These are phyloP conservation scores for Phlyctochytrium planicorne DNA, from an alignment of 192 early-diverging fungal genomes.

Conservation along the genomic window DNA sequence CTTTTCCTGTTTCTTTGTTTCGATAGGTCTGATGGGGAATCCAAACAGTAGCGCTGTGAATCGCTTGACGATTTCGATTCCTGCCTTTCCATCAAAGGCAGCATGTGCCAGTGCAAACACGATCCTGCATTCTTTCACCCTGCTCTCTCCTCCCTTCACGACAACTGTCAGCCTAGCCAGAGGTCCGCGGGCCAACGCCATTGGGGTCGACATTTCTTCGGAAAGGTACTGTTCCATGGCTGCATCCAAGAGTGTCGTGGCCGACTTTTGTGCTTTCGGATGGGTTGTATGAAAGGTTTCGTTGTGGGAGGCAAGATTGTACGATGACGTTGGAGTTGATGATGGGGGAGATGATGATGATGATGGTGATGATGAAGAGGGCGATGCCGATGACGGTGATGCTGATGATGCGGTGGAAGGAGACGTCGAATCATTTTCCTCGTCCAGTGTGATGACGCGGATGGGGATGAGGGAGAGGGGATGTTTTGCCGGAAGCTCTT, in stretches of 20 bases:
- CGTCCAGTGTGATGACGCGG: background rate
- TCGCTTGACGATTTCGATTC: background rate
- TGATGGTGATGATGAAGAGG: too few relatives aligned
- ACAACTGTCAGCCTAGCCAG: constrained; percentile 3
- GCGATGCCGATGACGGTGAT: background rate
- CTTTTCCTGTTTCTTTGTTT: too few relatives aligned
- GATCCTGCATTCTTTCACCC: background rate
- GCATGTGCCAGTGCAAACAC: constrained; percentile 15
- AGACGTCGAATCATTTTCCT: background rate
- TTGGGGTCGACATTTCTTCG: constrained; percentile 12
- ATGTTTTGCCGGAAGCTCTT: background rate
- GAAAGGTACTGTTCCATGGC: background rate
- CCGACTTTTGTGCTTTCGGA: background rate
- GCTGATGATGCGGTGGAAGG: background rate
- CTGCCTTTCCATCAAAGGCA: constrained; percentile 12
- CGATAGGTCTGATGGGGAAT: background rate
- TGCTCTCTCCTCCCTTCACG: background rate
- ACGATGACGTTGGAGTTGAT: too few relatives aligned
- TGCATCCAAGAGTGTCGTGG: background rate
- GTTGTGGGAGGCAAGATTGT: too few relatives aligned
- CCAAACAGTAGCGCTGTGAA: background rate
- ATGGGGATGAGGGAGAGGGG: background rate
- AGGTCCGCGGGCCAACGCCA: background rate
- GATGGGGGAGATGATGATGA: too few relatives aligned
- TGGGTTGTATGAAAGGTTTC: background rate